phyloP scores from a whole-genome alignment of 441 rosid genomes.

The Adansonia rubrostipa region DNA sequence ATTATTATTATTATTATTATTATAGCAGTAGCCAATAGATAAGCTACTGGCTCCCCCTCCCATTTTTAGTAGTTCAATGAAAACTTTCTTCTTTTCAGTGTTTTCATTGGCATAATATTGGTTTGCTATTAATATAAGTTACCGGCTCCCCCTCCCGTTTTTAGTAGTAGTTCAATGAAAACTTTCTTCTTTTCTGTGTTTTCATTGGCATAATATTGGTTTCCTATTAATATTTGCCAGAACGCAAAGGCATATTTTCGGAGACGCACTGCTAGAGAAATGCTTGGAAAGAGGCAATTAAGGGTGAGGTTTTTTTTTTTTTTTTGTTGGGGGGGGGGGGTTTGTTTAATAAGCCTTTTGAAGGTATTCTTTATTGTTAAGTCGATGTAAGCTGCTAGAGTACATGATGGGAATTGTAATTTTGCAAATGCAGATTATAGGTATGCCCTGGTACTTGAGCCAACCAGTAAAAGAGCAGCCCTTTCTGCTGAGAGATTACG shows the following conservation, averaged over 20 bases:
- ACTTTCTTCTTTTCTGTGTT: not conserved
- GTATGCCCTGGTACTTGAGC: constrained; percentile 85
- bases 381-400: not conserved
- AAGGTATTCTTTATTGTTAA: not conserved
- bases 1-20: not conserved
- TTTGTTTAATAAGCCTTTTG: too few species aligned
- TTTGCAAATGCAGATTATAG: constrained; percentile 61
- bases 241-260: constrained; percentile 88
- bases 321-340: too few species aligned
- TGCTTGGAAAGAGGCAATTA: constrained; percentile 88
- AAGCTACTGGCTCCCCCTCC: not conserved
- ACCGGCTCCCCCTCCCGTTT: not conserved
- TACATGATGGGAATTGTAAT: too few species aligned
- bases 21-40: not conserved
- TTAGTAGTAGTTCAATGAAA: not conserved
- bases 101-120: not conserved
- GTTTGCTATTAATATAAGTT: not conserved
- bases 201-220: not conserved
- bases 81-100: not conserved
- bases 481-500: constrained; percentile 72
- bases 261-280: constrained; percentile 96
- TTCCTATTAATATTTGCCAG: constrained; percentile 42
- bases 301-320: constrained; percentile 47
- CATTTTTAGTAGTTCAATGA: not conserved
- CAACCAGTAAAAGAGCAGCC: constrained; percentile 86